Evolutionary conservation across 768 basidiomycete species (phyloP).

Genomic region (Leccinum rimulosum): DNA sequence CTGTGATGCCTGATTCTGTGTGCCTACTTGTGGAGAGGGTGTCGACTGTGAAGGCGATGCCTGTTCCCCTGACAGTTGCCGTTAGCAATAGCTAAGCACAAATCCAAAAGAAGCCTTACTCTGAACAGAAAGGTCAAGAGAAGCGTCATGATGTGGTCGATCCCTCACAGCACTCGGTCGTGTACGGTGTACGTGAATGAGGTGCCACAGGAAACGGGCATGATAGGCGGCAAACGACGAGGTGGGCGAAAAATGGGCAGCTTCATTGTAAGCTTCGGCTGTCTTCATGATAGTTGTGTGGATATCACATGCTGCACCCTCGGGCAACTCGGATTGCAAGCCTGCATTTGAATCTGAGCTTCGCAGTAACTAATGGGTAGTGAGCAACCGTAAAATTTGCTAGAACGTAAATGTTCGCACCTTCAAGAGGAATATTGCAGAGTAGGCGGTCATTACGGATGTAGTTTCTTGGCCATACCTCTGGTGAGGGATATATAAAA

Average conservation of each 20-base stretch:
- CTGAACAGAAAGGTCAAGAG: slow-evolving; percentile 57
- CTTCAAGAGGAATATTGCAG: slow-evolving; percentile 76
- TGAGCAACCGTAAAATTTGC: slow-evolving; percentile 1
- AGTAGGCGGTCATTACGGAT: slow-evolving; percentile 83
- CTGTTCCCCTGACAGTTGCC: slow-evolving; percentile 18
- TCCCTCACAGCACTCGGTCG: slow-evolving; percentile 41
- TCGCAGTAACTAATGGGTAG: slow-evolving; percentile 56
- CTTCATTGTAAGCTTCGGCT: slow-evolving; percentile 76
- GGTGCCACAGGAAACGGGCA: slow-evolving; percentile 71
- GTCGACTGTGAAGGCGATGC: slow-evolving; percentile 21
- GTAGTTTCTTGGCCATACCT: slow-evolving; percentile 84
- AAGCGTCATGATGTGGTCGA: slow-evolving; percentile 38
- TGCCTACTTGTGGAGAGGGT: slow-evolving; percentile 20
- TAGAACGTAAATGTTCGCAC: slow-evolving; percentile 36
- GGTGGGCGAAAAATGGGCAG: slow-evolving; percentile 57
- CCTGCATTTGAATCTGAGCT: slow-evolving; percentile 56
- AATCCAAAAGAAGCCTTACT: slow-evolving; percentile 34
- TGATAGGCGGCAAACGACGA: slow-evolving; percentile 73
- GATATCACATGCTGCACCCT: slow-evolving; percentile 62
- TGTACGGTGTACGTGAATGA: slow-evolving; percentile 60
- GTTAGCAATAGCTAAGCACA: slow-evolving; percentile 10
- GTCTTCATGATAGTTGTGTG: slow-evolving; percentile 63
- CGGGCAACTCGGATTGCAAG: slow-evolving; percentile 57
- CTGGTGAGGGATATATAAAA: slow-evolving; percentile 36
- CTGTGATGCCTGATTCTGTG: slow-evolving; percentile 12